These are phyloP conservation scores for Trypanosomatidae sp. DNA, from an alignment of 208 protist genomes.

Conservation along the genomic window DNA sequence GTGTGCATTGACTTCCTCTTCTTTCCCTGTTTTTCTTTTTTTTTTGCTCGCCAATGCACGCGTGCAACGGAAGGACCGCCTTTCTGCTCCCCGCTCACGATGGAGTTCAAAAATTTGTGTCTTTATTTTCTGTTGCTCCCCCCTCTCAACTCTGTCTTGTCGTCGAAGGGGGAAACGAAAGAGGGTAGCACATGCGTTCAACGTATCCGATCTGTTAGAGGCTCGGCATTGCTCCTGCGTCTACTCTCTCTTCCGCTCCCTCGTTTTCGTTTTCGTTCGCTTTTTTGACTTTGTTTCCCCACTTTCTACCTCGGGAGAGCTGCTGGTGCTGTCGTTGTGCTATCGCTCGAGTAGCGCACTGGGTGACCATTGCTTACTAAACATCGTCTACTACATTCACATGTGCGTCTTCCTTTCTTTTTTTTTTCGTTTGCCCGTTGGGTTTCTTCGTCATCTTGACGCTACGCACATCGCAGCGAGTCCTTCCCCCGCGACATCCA, in stretches of 20 bases:
- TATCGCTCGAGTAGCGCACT: background rate
- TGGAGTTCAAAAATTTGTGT: background rate
- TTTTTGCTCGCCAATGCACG: background rate
- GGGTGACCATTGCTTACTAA: background rate
- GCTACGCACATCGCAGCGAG: background rate
- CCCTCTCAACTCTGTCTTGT: too few relatives aligned
- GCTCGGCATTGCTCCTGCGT: background rate
- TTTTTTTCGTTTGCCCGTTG: background rate
- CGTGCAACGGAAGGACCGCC: background rate
- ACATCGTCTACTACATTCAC: background rate
- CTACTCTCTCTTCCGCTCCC: background rate
- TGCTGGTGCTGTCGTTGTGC: background rate
- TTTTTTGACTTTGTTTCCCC: conserved; percentile 3
- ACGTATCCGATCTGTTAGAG: background rate
- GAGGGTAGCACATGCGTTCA: too few relatives aligned
- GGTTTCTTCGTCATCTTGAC: background rate
- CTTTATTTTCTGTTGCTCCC: too few relatives aligned
- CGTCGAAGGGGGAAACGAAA: too few relatives aligned
- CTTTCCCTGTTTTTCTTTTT: conserved; percentile 16
- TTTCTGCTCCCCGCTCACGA: background rate
- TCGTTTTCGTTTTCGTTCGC: background rate
- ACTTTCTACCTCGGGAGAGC: background rate
- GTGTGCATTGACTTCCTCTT: conserved; percentile 2
- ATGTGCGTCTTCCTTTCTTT: background rate
- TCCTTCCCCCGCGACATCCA: background rate